phyloP scores from a whole-genome alignment of 495 filamentous ascomycete genomes.

The Choiromyces venosus region DNA sequence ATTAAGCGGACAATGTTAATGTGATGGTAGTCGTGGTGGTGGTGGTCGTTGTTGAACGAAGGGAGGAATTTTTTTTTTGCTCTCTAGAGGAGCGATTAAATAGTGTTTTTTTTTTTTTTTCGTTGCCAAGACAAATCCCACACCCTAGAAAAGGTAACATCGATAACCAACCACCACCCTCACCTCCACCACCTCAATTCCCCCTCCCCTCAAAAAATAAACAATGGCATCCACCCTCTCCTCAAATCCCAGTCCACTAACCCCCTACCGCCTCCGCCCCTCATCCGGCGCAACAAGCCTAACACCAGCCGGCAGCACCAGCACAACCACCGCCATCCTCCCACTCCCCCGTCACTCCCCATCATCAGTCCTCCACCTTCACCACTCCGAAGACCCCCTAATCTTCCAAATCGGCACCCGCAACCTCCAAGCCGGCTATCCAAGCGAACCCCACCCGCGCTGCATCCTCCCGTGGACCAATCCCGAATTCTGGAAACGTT shows the following conservation, averaged over 20 bases:
- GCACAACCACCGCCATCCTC: slow-evolving; percentile 48
- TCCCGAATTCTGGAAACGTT: slow-evolving; percentile 61
- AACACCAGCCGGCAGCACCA: slow-evolving; percentile 21
- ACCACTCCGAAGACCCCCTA: slow-evolving; percentile 75
- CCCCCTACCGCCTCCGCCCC: slow-evolving; percentile 14
- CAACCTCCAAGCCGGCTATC: slow-evolving; percentile 75
- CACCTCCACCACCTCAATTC: background rate
- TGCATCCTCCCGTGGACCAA: slow-evolving; percentile 65
- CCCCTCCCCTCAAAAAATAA: too few species aligned
- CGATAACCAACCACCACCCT: background rate
- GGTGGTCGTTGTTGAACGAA: too few species aligned
- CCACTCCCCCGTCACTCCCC: slow-evolving; percentile 61
- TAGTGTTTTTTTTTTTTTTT: too few species aligned
- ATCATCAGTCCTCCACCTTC: slow-evolving; percentile 66
- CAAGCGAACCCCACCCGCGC: slow-evolving; percentile 69
- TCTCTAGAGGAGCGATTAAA: too few species aligned
- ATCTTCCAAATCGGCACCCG: slow-evolving; percentile 78
- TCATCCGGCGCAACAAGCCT: slow-evolving; percentile 13
- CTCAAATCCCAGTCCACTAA: slow-evolving; percentile 7
- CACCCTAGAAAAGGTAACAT: too few species aligned
- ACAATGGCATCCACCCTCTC: slow-evolving; percentile 14
- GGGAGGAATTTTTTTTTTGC: too few species aligned
- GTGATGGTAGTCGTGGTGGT: too few species aligned
- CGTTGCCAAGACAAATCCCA: too few species aligned
- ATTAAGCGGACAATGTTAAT: too few species aligned